Conservation (phyloP, 2,329 filamentous ascomycete species). For the Cylindrodendrum hubeiense region DNA sequence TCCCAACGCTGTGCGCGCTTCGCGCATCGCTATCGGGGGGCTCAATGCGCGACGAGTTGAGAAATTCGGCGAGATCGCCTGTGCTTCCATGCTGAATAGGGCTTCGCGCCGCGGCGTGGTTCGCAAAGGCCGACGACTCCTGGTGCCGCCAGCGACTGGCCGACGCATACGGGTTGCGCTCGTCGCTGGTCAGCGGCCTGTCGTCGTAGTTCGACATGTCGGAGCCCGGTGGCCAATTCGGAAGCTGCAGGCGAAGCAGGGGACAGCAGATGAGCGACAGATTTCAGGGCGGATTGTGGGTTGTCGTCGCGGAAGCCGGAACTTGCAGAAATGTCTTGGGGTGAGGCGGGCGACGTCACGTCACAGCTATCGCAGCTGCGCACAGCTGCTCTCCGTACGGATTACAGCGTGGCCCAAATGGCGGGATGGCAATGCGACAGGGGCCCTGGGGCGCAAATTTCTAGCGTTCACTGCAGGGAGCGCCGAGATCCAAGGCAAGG, state of each 20-base stretch:
- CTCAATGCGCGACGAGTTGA: slow-evolving; percentile 67
- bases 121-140: slow-evolving; percentile 69
- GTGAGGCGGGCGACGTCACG: slow-evolving; percentile 9
- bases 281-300: slow-evolving; percentile 11
- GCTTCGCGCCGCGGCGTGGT: slow-evolving; percentile 57
- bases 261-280: background rate
- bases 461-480: background rate
- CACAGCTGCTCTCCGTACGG: slow-evolving; percentile 2
- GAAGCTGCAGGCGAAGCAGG: background rate
- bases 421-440: background rate
- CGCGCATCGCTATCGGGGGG: slow-evolving; percentile 49
- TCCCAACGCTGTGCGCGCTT: slow-evolving; percentile 47
- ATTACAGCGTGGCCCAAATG: background rate
- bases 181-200: slow-evolving; percentile 44
- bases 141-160: slow-evolving; percentile 72
- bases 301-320: slow-evolving; percentile 22
- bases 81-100: slow-evolving; percentile 55
- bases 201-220: slow-evolving; percentile 40
- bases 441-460: background rate
- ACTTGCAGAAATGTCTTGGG: slow-evolving; percentile 21
- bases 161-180: slow-evolving; percentile 67
- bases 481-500: background rate
- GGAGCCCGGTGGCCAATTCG: slow-evolving; percentile 9
- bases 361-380: slow-evolving; percentile 20
- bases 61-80: slow-evolving; percentile 66